Conservation (phyloP, 176 grass and related monocot species). For the Avena atlantica region DNA sequence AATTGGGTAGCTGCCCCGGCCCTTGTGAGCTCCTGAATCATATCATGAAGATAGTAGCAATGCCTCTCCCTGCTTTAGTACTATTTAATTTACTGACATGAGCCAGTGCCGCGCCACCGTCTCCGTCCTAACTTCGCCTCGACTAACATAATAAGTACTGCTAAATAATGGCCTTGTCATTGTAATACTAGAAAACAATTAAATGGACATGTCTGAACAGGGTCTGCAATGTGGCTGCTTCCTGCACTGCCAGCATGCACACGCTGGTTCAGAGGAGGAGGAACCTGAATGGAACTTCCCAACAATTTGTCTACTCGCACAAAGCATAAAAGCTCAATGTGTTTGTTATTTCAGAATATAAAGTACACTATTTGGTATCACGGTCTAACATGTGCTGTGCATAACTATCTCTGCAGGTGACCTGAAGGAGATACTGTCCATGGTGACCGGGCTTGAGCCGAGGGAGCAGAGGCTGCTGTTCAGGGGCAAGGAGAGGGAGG, state of each 20-base stretch:
- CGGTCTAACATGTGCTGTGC: not conserved
- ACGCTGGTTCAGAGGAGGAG: slow-evolving; percentile 16
- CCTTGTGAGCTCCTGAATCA: not conserved
- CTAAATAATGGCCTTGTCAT: not conserved
- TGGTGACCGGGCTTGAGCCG: slow-evolving; percentile 74
- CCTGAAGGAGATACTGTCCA: slow-evolving; percentile 69
- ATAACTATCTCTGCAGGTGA: slow-evolving; percentile 53
- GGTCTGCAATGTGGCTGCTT: not conserved
- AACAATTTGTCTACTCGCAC: not conserved
- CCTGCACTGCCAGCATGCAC: not conserved
- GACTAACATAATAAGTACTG: slow-evolving; percentile 1
- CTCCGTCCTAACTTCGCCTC: slow-evolving; percentile 12
- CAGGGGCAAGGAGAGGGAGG: slow-evolving; percentile 91
- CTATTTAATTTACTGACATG: slow-evolving; percentile 8
- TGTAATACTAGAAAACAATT: slow-evolving; percentile 28
- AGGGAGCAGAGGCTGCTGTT: slow-evolving; percentile 91
- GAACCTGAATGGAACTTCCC: slow-evolving; percentile 38
- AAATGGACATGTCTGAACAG: slow-evolving; percentile 35
- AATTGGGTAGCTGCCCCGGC: not conserved
- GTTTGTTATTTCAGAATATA: not conserved
- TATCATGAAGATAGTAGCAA: not conserved
- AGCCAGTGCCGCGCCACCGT: not conserved
- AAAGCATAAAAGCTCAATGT: not conserved
- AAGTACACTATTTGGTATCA: not conserved
- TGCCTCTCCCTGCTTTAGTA: slow-evolving; percentile 24